These are phyloP conservation scores for Lachnum nothofagi DNA, from an alignment of 2,329 filamentous ascomycete genomes.

Conservation along the genomic window DNA sequence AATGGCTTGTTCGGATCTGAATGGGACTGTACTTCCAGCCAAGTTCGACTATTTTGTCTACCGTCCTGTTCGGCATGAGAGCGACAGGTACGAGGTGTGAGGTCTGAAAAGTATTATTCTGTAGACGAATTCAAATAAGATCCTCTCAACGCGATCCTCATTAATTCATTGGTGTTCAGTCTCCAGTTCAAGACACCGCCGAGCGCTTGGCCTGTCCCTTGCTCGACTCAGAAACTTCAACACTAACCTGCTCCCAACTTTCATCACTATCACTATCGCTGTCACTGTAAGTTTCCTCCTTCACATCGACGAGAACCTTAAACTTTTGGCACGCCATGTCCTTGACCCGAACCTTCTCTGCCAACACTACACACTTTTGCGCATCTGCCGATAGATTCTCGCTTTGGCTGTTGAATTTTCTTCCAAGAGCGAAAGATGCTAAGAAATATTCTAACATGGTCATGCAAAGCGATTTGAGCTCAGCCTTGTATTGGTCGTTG, in stretches of 20 bases:
- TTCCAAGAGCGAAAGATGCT: not conserved
- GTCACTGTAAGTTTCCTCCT: conserved; percentile 1
- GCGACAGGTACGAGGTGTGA: conserved; percentile 46
- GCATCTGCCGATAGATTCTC: not conserved
- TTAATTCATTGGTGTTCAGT: too few species aligned
- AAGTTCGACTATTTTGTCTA: conserved; percentile 51
- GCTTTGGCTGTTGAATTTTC: not conserved
- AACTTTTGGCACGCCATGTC: conserved; percentile 11
- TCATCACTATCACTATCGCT: conserved; percentile 11
- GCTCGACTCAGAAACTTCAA: too few species aligned
- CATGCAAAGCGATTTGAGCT: conserved; percentile 11
- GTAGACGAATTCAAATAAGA: too few species aligned
- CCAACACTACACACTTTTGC: not conserved
- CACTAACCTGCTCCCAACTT: conserved; percentile 11
- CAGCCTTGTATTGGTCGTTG: conserved; percentile 9
- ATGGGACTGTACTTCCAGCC: conserved; percentile 44
- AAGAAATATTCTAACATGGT: conserved; percentile 11
- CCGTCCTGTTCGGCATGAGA: conserved; percentile 42
- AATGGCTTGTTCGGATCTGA: conserved; percentile 51
- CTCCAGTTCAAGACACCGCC: not conserved
- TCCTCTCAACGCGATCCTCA: too few species aligned
- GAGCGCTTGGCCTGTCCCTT: not conserved
- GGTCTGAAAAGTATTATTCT: not conserved
- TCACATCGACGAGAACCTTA: conserved; percentile 9
- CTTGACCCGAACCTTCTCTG: conserved; percentile 4